Conservation (phyloP, 164 flowering plant species). For the Akebia trifoliata region DNA sequence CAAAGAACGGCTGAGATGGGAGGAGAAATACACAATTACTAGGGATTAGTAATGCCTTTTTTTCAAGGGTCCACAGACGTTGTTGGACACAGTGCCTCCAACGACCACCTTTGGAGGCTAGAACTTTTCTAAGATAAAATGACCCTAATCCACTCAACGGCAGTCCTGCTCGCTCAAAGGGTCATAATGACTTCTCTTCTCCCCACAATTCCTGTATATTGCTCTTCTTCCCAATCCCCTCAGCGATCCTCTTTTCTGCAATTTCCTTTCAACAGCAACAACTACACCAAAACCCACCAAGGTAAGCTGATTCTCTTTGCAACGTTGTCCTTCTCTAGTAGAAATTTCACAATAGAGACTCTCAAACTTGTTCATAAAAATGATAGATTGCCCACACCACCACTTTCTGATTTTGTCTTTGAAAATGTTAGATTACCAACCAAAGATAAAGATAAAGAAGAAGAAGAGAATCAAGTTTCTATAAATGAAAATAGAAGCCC, state of each 20-base stretch:
- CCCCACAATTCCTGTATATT: constrained; percentile 11
- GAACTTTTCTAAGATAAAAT: no score
- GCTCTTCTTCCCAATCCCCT: constrained; percentile 2
- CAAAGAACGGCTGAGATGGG: no score
- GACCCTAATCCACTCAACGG: no score
- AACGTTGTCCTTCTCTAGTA: constrained; percentile 10
- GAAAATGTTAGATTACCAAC: constrained; percentile 5
- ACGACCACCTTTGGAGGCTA: no score
- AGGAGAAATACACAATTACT: no score
- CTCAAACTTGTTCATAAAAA: background rate
- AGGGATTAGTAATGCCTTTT: no score
- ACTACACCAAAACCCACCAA: constrained; percentile 9
- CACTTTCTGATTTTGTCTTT: background rate
- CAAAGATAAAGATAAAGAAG: constrained; percentile 1
- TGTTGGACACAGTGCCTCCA: no score
- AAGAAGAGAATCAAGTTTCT: background rate
- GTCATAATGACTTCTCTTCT: constrained; percentile 18
- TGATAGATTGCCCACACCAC: constrained; percentile 3
- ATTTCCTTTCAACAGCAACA: background rate
- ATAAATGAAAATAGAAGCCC: constrained; percentile 2
- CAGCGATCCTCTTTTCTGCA: background rate
- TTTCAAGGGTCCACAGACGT: no score
- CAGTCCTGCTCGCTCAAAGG: no score
- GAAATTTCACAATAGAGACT: background rate
- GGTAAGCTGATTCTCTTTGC: constrained; percentile 15